Conservation (phyloP, 2,329 filamentous ascomycete species). For the Neofusicoccum cordaticola region DNA sequence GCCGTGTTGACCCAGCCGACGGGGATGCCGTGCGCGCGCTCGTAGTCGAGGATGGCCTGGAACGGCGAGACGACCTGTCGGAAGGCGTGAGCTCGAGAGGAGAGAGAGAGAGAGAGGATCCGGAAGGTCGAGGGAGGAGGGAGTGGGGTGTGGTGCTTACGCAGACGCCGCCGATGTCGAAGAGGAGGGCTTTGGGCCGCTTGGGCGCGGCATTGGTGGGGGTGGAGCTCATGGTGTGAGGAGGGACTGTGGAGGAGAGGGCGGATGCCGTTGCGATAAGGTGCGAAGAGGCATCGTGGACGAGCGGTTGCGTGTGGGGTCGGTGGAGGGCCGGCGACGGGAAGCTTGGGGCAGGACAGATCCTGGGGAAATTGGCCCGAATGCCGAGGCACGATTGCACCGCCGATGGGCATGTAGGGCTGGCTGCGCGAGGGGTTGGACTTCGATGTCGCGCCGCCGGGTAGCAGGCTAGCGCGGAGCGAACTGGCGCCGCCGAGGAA, state of each 20-base stretch:
- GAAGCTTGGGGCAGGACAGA: neutral
- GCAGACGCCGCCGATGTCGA: conserved; percentile 96
- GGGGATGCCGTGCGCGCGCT: conserved; percentile 71
- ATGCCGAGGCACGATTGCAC: neutral
- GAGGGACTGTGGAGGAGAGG: neutral
- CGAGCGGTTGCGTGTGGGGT: neutral
- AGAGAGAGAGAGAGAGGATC: conserved; percentile 24
- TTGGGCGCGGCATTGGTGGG: neutral
- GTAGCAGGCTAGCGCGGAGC: too few relatives aligned
- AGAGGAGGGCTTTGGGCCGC: conserved; percentile 53
- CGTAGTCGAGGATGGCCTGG: conserved; percentile 89
- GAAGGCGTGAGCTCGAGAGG: conserved; percentile 1
- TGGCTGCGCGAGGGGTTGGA: too few relatives aligned
- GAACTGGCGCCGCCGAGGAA: too few relatives aligned
- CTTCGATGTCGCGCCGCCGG: too few relatives aligned
- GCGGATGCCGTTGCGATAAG: neutral
- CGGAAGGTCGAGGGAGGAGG: neutral
- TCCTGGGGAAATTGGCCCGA: conserved; percentile 7
- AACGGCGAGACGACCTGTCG: conserved; percentile 82
- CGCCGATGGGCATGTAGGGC: too few relatives aligned
- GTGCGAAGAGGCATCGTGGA: neutral
- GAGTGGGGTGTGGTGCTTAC: conserved; percentile 56
- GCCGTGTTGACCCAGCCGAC: conserved; percentile 88
- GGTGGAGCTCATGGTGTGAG: too few relatives aligned
- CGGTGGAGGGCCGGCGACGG: neutral